phyloP scores from a whole-genome alignment of 1,284 basidiomycete genomes.

The Somion occarium region DNA sequence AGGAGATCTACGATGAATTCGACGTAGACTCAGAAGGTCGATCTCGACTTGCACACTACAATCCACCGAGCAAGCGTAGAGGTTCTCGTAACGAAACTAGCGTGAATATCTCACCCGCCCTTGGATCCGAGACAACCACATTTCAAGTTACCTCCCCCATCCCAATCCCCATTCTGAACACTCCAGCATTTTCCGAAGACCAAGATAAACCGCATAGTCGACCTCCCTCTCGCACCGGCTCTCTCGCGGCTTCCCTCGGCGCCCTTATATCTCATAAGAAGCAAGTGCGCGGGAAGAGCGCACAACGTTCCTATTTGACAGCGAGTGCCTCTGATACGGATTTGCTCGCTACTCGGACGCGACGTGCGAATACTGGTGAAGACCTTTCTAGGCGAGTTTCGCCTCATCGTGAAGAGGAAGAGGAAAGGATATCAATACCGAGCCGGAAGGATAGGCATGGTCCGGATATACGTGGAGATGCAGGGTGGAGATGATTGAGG shows the following conservation, averaged over 20 bases:
- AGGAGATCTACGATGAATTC: constrained; percentile 88
- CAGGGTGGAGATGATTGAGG: neutral
- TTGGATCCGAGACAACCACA: neutral
- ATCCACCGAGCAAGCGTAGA: constrained; percentile 16
- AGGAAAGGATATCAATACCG: neutral
- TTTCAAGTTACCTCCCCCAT: neutral
- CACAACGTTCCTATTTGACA: neutral
- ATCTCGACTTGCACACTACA: constrained; percentile 17
- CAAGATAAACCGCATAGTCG: constrained; percentile 1
- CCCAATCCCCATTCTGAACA: neutral
- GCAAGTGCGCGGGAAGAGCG: neutral
- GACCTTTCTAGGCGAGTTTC: neutral
- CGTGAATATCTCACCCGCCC: too few relatives aligned
- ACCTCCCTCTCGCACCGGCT: neutral
- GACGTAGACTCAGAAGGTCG: constrained; percentile 38
- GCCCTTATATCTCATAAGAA: constrained; percentile 3
- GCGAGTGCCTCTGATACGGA: constrained; percentile 3
- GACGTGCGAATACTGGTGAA: neutral
- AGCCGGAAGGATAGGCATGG: neutral
- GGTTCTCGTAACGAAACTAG: constrained; percentile 6
- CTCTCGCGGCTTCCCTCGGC: constrained; percentile 1
- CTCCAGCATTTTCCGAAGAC: constrained; percentile 10
- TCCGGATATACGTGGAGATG: constrained; percentile 1
- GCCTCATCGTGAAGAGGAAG: neutral
- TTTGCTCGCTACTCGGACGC: neutral